A percentile compares a stretch with the other conserved stretches of the same genome.
phyloP scores from a whole-genome alignment of 2,329 filamentous ascomycete species.

The Colletotrichum phormii region DNA sequence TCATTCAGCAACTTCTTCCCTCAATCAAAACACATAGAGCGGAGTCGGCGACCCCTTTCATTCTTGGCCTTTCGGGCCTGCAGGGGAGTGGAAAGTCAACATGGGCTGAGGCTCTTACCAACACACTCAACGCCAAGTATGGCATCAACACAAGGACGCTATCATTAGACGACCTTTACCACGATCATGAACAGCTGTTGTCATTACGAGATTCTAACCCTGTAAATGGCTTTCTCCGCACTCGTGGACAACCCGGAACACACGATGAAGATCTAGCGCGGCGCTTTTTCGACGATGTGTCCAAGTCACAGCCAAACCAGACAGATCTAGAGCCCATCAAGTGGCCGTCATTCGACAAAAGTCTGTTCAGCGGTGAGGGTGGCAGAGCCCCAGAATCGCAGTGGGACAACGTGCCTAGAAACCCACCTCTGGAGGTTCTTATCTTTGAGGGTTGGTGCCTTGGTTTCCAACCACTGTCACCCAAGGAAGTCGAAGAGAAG shows the following conservation, averaged over 20 bases:
- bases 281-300: slow-evolving; percentile 25
- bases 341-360: slow-evolving; percentile 34
- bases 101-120: slow-evolving; percentile 29
- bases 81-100: slow-evolving; percentile 37
- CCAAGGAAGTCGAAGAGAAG: slow-evolving; percentile 10
- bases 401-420: slow-evolving; percentile 26
- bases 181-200: slow-evolving; percentile 26
- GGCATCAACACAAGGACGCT: slow-evolving; percentile 29
- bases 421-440: slow-evolving; percentile 24
- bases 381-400: slow-evolving; percentile 11
- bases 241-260: slow-evolving; percentile 31
- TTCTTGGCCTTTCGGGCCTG: slow-evolving; percentile 30
- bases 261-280: slow-evolving; percentile 29
- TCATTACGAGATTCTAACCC: slow-evolving; percentile 21
- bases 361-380: slow-evolving; percentile 26
- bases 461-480: slow-evolving; percentile 24
- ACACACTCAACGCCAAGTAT: slow-evolving; percentile 29
- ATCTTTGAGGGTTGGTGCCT: slow-evolving; percentile 36
- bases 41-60: slow-evolving; percentile 15
- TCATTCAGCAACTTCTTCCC: slow-evolving; percentile 23
- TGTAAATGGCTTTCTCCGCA: slow-evolving; percentile 19
- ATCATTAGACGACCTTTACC: slow-evolving; percentile 33
- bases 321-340: background rate
- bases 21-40: slow-evolving; percentile 1
- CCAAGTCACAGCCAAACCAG: background rate